These are phyloP conservation scores for Salvia sclarea DNA, from an alignment of 305 asterid genomes.

Conservation along the genomic window DNA sequence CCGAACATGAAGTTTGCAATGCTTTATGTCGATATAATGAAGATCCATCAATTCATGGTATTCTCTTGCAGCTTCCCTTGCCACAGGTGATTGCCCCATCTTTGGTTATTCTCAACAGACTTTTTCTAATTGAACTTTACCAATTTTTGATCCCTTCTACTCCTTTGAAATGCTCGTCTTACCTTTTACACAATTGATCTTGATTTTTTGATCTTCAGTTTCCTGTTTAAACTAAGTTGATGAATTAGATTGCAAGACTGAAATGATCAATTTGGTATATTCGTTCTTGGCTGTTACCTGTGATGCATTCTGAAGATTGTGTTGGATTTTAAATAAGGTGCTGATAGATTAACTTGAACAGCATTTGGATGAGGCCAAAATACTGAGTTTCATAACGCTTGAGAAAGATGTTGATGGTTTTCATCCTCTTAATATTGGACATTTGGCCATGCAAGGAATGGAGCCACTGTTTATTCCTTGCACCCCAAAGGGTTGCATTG, in stretches of 20 bases:
- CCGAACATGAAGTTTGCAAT: conserved; percentile 58
- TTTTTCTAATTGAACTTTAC: background rate
- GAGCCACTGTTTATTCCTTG: conserved; percentile 90
- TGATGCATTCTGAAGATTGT: background rate
- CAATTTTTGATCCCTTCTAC: background rate
- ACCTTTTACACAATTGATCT: background rate
- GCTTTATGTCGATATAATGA: conserved; percentile 57
- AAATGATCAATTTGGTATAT: background rate
- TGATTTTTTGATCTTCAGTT: conserved; percentile 3
- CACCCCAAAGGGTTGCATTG: conserved; percentile 91
- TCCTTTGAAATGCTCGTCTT: conserved; percentile 7
- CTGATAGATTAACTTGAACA: conserved; percentile 38
- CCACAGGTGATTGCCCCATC: conserved; percentile 60
- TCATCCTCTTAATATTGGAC: conserved; percentile 87
- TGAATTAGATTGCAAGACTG: conserved; percentile 8
- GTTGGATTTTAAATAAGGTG: background rate
- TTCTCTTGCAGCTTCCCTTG: conserved; percentile 92
- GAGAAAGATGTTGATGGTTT: conserved; percentile 95
- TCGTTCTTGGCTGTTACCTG: background rate
- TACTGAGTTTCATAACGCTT: conserved; percentile 58
- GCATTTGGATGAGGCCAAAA: conserved; percentile 77
- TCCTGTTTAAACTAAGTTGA: conserved; percentile 14
- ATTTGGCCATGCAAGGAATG: conserved; percentile 72
- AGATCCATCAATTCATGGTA: conserved; percentile 77
- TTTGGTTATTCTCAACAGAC: conserved; percentile 11